Evolutionary conservation across 2,329 filamentous ascomycete genomes (phyloP).

Genomic region (Coniochaeta hoffmannii): DNA sequence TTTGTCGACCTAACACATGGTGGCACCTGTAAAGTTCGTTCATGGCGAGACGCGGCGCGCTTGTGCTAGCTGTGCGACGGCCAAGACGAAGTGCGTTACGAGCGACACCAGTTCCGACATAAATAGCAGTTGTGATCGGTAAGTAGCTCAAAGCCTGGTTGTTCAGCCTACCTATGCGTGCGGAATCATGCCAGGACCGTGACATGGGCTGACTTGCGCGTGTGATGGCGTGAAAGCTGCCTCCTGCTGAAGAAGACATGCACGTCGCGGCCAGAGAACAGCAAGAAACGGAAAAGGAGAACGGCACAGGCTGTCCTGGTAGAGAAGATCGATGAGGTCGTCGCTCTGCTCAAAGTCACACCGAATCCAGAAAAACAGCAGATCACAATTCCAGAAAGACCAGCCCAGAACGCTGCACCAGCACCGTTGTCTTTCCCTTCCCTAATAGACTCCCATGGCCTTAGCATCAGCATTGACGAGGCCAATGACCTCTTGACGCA

Average conservation of each 20-base stretch:
- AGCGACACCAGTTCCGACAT: conserved; percentile 7
- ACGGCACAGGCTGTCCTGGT: not conserved
- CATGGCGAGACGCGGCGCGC: conserved; percentile 16
- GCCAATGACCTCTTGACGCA: conserved; percentile 12
- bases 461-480: not conserved
- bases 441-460: not conserved
- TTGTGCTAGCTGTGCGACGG: conserved; percentile 14
- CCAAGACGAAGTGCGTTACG: conserved; percentile 17
- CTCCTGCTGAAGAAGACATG: conserved; percentile 11
- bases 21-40: conserved; percentile 13
- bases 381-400: not conserved
- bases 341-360: conserved; percentile 2
- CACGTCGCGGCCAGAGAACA: conserved; percentile 10
- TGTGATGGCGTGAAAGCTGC: not conserved
- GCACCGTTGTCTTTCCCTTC: not conserved
- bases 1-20: not conserved
- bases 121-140: conserved; percentile 5
- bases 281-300: not conserved
- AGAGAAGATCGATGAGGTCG: conserved; percentile 4
- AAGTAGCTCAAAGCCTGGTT: conserved; percentile 10
- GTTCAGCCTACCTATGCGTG: not conserved
- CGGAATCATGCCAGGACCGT: not conserved
- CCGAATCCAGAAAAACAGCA: not conserved
- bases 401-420: not conserved
- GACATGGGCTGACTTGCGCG: not conserved